Percentiles rank a stretch among this genome's conserved stretches.
Evolutionary conservation across 805 yeast genomes (phyloP).

Genomic region (Yarrowia yakushimensis): DNA sequence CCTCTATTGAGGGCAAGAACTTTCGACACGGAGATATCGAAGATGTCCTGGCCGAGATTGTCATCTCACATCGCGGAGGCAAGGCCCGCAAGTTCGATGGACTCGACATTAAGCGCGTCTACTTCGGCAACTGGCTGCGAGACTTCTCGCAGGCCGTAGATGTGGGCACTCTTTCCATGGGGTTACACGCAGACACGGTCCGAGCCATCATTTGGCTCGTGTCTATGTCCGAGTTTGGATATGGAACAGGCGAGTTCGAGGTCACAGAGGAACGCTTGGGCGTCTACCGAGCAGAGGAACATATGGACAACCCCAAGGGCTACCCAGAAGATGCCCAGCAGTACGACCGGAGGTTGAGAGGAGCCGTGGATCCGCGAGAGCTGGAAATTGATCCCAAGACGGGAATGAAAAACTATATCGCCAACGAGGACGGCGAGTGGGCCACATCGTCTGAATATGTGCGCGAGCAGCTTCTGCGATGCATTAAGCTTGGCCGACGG

Average conservation of each 20-base stretch:
- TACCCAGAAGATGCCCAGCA: slow-evolving; percentile 31
- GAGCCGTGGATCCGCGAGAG: slow-evolving; percentile 30
- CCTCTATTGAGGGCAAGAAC: slow-evolving; percentile 31
- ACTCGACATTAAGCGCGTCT: slow-evolving; percentile 31
- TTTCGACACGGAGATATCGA: slow-evolving; percentile 34
- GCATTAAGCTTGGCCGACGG: slow-evolving; percentile 30
- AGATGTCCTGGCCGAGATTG: slow-evolving; percentile 28
- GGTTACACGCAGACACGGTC: slow-evolving; percentile 28
- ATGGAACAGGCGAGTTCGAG: slow-evolving; percentile 34
- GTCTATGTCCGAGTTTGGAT: slow-evolving; percentile 30
- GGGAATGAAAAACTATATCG: slow-evolving; percentile 34
- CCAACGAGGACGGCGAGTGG: slow-evolving; percentile 33
- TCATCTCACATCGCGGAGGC: slow-evolving; percentile 28
- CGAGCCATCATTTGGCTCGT: slow-evolving; percentile 31
- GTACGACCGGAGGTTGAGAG: slow-evolving; percentile 29
- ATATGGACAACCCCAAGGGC: slow-evolving; percentile 32
- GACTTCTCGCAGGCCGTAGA: slow-evolving; percentile 34
- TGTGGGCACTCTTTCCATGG: slow-evolving; percentile 30
- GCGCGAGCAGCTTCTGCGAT: slow-evolving; percentile 28
- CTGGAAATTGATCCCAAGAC: slow-evolving; percentile 31
- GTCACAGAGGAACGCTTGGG: slow-evolving; percentile 32
- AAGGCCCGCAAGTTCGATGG: slow-evolving; percentile 30
- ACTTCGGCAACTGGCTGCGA: slow-evolving; percentile 33
- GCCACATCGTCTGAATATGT: slow-evolving; percentile 29
- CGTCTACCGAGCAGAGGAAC: slow-evolving; percentile 32